Base-by-base conservation (phyloP, 805 yeast species). In the Metschnikowia hibisci region DNA sequence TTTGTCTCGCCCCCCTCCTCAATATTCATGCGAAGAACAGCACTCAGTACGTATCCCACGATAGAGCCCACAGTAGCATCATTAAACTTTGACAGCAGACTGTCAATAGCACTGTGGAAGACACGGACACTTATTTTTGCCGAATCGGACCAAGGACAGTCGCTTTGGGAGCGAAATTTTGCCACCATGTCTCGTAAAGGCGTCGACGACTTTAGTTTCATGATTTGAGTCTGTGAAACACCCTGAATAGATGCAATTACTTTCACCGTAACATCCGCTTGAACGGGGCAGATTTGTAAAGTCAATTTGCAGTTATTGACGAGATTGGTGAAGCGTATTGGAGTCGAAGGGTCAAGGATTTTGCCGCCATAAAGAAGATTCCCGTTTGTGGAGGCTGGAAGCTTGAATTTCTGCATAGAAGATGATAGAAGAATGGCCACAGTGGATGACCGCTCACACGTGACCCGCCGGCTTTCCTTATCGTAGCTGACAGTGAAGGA, bases 221-320 rank as follows among this genome's bases (percentile, higher is more conserved):
- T 3, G n/a, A 49, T 40, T 11, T 42, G 42, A 9, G 52, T 32
- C 18, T 40, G 34, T 7, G 34, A 26, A 11, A 5, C 36, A 22
- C 44, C 47, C n/a, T 16, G 29, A 7, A 51, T 36, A 4, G 43
- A 15, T 1, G 47, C 54, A 4, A 35, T 27, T 12, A 51, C 33
- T 22, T 49, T 51, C 28, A 51, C 29, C 11, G 41, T 35, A 10
- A 36, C 39, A 1, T 20, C 42, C 2, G 10, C 28, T 2, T 32
- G 25, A 1, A 34, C 39, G 5, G 13, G 14, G 12, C 41, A 16
- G 4, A 39, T 26, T 4, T 28, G 39, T 11, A 69, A 50, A 13
- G 42, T 46, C 22, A 70, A 45, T 44, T 62, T 68, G 29, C 69
- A 54, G 42, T 69, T 69, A 45, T 62, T 68, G 16, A 58, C 46